Evolutionary conservation across 495 filamentous ascomycete species (phyloP), one percentile per base, ranked within the genome.

Genomic region (Copromyces sp.): DNA sequence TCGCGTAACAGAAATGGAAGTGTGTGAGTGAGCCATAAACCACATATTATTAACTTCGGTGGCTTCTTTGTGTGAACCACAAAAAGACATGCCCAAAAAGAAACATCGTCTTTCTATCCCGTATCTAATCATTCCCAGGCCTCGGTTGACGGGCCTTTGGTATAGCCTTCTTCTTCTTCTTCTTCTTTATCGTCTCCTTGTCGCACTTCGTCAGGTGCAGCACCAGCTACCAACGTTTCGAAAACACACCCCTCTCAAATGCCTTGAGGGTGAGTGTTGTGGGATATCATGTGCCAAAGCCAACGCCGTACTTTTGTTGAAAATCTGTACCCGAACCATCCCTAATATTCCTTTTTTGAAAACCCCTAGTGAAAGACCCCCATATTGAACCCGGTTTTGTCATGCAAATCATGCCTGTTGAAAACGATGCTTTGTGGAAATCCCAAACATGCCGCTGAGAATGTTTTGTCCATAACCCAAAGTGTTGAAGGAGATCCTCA

Each of bases 221-320:
- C 53, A 65, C 53, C 53, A 65, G 53, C 53, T 37, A 35, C 32
- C 39, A 16, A 68, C 70, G 42, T 59, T 59, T 59, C 47, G 53
- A 65, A 65, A 65, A 65, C 53, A 65, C 53, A 65, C 29, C 29
- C 53, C 11, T 37, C 53, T 65, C 53, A 65, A 42, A 71, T 65
- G 17, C 70, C 37, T 42, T 61, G 24, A 70, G 53, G 70, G 17
- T 71, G 42, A n/a, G 40, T 59, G 47, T 75, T 72, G 75, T 76
- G 77, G 79, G 78, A 84, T 85, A 84, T 82, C 81, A 84, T 82
- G 78, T 78, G 79, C 81, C 77, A 83, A 84, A 81, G 80, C 81
- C 83, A 84, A 85, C 83, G 83, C 83, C 84, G 78, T 83, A 80
- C 83, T 85, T 83, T 85, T 84, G 82, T 84, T 84, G 82, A 83